Percentiles rank a stretch among this genome's conserved stretches.
phyloP scores from a whole-genome alignment of 371 early-diverging fungal species.

The Chytridiales sp. region DNA sequence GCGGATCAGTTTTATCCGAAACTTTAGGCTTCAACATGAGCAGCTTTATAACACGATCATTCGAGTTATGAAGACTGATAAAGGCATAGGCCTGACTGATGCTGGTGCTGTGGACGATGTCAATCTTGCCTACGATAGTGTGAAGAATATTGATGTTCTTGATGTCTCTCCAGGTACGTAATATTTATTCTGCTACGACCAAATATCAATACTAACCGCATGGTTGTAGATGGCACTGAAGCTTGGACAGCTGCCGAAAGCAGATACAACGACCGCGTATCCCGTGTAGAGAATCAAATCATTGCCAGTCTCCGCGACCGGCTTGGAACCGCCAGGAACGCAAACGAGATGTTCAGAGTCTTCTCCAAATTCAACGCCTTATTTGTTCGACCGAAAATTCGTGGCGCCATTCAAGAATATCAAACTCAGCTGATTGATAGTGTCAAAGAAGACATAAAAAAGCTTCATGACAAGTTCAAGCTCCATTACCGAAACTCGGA shows the following conservation, averaged over 20 bases:
- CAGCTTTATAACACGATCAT: conserved; percentile 92
- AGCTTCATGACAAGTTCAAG: conserved; percentile 95
- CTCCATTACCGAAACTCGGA: conserved; percentile 86
- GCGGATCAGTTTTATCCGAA: conserved; percentile 81
- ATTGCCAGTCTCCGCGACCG: conserved; percentile 91
- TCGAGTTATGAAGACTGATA: conserved; percentile 73
- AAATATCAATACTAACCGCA: conserved; percentile 4
- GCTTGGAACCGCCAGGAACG: conserved; percentile 91
- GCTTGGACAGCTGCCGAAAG: conserved; percentile 90
- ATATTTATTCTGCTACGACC: background rate
- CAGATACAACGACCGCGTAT: conserved; percentile 91
- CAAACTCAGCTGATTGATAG: conserved; percentile 95
- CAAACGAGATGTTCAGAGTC: conserved; percentile 98
- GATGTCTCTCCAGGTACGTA: conserved; percentile 77
- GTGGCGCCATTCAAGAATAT: conserved; percentile 98
- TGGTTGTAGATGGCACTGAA: conserved; percentile 79
- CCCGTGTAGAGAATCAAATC: conserved; percentile 95
- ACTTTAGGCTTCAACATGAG: conserved; percentile 94
- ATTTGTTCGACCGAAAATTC: conserved; percentile 98
- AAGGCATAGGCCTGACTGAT: conserved; percentile 8
- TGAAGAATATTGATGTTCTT: conserved; percentile 91
- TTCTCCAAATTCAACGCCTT: conserved; percentile 98
- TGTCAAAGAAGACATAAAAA: conserved; percentile 95
- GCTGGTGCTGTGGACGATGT: conserved; percentile 81
- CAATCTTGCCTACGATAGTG: conserved; percentile 85